These are phyloP conservation scores for Ganoderma leucocontextum DNA, from an alignment of 1,284 basidiomycete genomes.

Conservation along the genomic window DNA sequence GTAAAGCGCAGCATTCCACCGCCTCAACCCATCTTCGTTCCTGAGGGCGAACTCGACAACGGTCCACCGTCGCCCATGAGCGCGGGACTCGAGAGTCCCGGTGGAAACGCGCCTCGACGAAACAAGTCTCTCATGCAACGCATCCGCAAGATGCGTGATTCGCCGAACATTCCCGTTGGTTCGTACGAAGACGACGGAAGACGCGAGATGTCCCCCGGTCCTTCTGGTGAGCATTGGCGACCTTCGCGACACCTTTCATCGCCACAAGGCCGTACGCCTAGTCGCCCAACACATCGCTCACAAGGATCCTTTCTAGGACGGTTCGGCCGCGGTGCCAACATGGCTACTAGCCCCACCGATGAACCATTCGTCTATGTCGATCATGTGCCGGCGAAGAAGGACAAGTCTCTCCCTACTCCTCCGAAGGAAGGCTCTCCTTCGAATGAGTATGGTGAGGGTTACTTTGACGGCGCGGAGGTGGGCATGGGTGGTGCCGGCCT, in stretches of 20 bases:
- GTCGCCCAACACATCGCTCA: conserved; percentile 68
- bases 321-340: conserved; percentile 52
- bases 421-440: conserved; percentile 24
- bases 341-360: conserved; percentile 45
- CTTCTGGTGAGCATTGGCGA: conserved; percentile 49
- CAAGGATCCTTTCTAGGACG: conserved; percentile 81
- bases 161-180: conserved; percentile 80
- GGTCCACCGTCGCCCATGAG: conserved; percentile 40
- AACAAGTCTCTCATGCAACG: conserved; percentile 85
- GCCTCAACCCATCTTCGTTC: conserved; percentile 81
- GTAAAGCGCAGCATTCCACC: conserved; percentile 62
- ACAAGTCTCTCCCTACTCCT: conserved; percentile 74
- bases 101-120: conserved; percentile 59
- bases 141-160: conserved; percentile 84
- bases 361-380: conserved; percentile 72
- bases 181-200: conserved; percentile 48
- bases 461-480: conserved; percentile 56
- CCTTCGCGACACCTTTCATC: conserved; percentile 25
- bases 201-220: conserved; percentile 56
- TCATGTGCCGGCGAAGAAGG: conserved; percentile 44
- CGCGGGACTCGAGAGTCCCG: conserved; percentile 49
- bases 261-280: conserved; percentile 31
- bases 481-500: conserved; percentile 53
- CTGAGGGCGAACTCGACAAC: conserved; percentile 55
- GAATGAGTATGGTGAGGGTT: conserved; percentile 35